phyloP scores from a whole-genome alignment of 2,329 filamentous ascomycete genomes.

The Paecilomyces variotii region DNA sequence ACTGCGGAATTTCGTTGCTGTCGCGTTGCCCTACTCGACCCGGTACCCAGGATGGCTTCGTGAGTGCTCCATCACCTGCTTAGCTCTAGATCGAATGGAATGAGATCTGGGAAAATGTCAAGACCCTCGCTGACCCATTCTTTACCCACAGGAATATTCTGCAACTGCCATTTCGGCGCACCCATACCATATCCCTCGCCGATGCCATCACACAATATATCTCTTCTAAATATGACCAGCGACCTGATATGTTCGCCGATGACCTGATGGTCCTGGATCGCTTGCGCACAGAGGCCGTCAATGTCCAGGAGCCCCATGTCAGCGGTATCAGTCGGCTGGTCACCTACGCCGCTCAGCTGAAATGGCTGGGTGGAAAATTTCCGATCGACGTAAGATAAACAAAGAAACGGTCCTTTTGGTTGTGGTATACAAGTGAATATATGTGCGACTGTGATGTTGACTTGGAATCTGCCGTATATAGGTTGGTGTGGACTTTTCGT shows the following conservation, averaged over 20 bases:
- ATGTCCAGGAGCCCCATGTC: conserved; percentile 76
- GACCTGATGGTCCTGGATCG: conserved; percentile 82
- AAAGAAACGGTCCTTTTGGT: neutral
- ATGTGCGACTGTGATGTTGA: conserved; percentile 2
- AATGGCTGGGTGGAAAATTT: conserved; percentile 92
- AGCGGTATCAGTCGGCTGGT: conserved; percentile 85
- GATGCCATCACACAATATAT: conserved; percentile 89
- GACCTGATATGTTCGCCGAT: conserved; percentile 89
- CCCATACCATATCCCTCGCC: conserved; percentile 68
- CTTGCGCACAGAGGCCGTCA: conserved; percentile 76
- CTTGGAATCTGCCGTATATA: conserved; percentile 27
- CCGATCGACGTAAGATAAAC: conserved; percentile 67
- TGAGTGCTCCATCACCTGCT: conserved; percentile 12
- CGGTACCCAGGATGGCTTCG: conserved; percentile 24
- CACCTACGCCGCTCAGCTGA: conserved; percentile 82
- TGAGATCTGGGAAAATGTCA: neutral
- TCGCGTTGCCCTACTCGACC: neutral
- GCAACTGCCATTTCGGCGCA: conserved; percentile 80
- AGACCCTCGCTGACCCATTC: conserved; percentile 2
- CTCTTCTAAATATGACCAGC: conserved; percentile 96
- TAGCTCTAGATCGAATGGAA: neutral
- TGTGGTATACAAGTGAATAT: neutral
- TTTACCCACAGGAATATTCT: conserved; percentile 42
- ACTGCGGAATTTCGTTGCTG: neutral
- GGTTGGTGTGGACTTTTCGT: conserved; percentile 92